Evolutionary conservation across 768 basidiomycete species (phyloP).

Genomic region (Pisolithus marmoratus): DNA sequence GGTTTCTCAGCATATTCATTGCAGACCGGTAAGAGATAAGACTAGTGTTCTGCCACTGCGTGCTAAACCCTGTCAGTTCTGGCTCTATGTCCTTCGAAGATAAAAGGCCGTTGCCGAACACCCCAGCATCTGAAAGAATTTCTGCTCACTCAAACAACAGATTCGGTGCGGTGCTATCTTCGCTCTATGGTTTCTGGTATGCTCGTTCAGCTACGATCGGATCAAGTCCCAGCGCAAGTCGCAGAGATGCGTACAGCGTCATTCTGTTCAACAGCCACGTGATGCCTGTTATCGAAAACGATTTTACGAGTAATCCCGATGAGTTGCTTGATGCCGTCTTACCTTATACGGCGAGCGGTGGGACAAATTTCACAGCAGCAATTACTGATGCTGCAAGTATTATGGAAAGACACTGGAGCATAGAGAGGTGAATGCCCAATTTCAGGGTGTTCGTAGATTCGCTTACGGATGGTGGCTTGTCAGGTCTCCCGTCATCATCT

Average conservation of each 20-base stretch:
- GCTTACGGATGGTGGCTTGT: neutral
- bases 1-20: slow-evolving; percentile 39
- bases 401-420: slow-evolving; percentile 46
- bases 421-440: slow-evolving; percentile 34
- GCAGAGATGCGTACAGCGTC: slow-evolving; percentile 53
- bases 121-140: slow-evolving; percentile 38
- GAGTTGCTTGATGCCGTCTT: slow-evolving; percentile 38
- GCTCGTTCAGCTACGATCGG: slow-evolving; percentile 39
- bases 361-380: slow-evolving; percentile 43
- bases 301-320: slow-evolving; percentile 41
- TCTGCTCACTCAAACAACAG: slow-evolving; percentile 36
- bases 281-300: slow-evolving; percentile 32
- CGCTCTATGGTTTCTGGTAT: slow-evolving; percentile 51
- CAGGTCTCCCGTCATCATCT: slow-evolving; percentile 30
- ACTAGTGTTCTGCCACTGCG: neutral
- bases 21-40: slow-evolving; percentile 37
- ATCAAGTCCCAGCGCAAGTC: slow-evolving; percentile 18
- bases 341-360: slow-evolving; percentile 19
- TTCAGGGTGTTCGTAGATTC: neutral
- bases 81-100: slow-evolving; percentile 43
- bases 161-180: slow-evolving; percentile 54
- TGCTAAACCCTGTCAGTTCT: slow-evolving; percentile 33
- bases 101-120: slow-evolving; percentile 37
- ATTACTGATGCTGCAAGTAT: slow-evolving; percentile 28
- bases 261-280: slow-evolving; percentile 36